These are phyloP conservation scores for Pseudophaeomoniella oleicola DNA, from an alignment of 2,329 filamentous ascomycete species.

Conservation along the genomic window DNA sequence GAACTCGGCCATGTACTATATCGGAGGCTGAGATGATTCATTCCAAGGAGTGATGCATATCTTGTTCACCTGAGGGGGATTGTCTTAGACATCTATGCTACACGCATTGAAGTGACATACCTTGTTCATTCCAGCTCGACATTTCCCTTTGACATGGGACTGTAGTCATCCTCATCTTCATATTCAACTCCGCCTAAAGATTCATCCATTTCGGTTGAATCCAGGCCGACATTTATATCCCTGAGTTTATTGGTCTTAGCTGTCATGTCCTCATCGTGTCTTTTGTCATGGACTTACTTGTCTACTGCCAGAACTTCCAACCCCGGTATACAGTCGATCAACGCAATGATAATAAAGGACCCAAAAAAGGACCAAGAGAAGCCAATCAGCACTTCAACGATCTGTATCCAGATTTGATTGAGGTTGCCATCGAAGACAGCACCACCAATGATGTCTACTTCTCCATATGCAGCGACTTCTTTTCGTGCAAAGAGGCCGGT, in stretches of 20 bases:
- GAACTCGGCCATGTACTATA: too few relatives aligned
- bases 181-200: background rate
- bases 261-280: background rate
- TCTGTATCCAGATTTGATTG: constrained; percentile 33
- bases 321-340: constrained; percentile 38
- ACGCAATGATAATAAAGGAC: constrained; percentile 32
- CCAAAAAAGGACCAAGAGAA: constrained; percentile 36
- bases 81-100: too few relatives aligned
- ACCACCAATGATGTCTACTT: constrained; percentile 32
- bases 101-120: too few relatives aligned
- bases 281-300: constrained; percentile 26
- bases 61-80: too few relatives aligned
- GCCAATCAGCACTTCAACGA: constrained; percentile 36
- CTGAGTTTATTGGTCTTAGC: too few relatives aligned
- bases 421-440: constrained; percentile 40
- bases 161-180: background rate
- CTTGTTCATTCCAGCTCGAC: constrained; percentile 6
- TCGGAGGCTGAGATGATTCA: too few relatives aligned
- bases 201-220: background rate
- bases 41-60: too few relatives aligned
- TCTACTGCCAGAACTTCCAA: constrained; percentile 37
- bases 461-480: constrained; percentile 37
- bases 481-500: constrained; percentile 37
- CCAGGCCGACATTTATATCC: background rate
- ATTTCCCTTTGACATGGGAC: background rate